Evolutionary conservation across 2,329 filamentous ascomycete species (phyloP).

Genomic region (Trichoderma afroharzianum): DNA sequence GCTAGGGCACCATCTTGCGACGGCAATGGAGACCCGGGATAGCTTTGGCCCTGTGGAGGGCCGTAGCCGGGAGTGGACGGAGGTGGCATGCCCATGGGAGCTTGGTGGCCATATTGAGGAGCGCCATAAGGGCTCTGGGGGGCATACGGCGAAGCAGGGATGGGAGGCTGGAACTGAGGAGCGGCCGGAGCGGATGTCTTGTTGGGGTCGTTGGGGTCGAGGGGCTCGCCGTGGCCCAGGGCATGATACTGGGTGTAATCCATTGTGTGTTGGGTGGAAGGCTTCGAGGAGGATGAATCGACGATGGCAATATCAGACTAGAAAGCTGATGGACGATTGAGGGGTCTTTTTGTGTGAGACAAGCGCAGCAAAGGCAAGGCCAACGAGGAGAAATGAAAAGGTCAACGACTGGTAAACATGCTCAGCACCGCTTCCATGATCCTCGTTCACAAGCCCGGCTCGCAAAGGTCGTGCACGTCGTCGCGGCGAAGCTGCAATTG

Average conservation of each 20-base stretch:
- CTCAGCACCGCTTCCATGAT: constrained; percentile 20
- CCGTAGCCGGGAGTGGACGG: constrained; percentile 27
- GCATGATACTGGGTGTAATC: constrained; percentile 55
- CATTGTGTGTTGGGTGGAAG: constrained; percentile 42
- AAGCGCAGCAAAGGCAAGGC: background rate
- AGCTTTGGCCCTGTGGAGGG: constrained; percentile 30
- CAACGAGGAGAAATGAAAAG: background rate
- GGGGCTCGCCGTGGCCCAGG: constrained; percentile 52
- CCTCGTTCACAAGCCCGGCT: constrained; percentile 12
- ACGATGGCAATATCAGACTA: constrained; percentile 4
- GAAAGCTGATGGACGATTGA: constrained; percentile 15
- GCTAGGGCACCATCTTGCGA: constrained; percentile 52
- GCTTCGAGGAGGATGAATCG: background rate
- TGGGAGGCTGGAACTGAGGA: constrained; percentile 54
- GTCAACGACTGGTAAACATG: constrained; percentile 11
- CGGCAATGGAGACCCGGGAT: constrained; percentile 28
- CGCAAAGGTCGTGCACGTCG: background rate
- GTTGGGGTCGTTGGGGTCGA: constrained; percentile 54
- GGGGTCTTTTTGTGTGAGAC: background rate
- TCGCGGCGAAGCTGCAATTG: background rate
- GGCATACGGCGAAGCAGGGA: constrained; percentile 53
- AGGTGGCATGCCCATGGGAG: constrained; percentile 29
- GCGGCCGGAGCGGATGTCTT: constrained; percentile 47
- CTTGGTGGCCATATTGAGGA: constrained; percentile 21
- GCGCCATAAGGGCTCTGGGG: constrained; percentile 37